Evolutionary conservation across 768 basidiomycete species (phyloP), one percentile per base, ranked within the genome.

Genomic region (Mycena capillaripes): DNA sequence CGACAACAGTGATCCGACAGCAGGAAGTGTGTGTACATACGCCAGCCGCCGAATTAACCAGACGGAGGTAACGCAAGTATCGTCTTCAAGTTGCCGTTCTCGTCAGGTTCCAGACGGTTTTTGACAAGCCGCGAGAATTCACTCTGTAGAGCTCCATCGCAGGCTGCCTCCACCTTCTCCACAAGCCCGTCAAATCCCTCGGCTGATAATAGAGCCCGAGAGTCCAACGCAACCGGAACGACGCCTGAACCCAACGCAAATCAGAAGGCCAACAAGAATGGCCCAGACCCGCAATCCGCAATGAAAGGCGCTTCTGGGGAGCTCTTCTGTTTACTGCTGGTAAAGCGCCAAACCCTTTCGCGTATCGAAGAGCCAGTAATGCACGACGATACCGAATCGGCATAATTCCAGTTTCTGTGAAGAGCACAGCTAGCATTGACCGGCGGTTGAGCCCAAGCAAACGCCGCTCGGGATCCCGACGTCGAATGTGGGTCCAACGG

Each of bases 331-430:
- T n/a, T n/a, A n/a, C n/a, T n/a, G n/a, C n/a, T n/a, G n/a, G n/a
- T n/a, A n/a, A n/a, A n/a, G n/a, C n/a, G n/a, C n/a, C n/a, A 23
- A 63, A 63, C 30, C 61, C 61, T 12, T 25, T 40, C 1, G 76
- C 68, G 42, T 77, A 78, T 9, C 70, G 36, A 0, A 81, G 67
- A 8, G 79, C 75, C 1, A 80, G 68, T 0, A 63, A 23, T 7
- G 72, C 48, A 1, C 77, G 71, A 14, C 78, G 71, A 48, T 76
- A 75, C 3, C 59, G 71, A 19, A 81, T 69, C 1, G 80, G 81
- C 25, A 58, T 32, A 14, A 81, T 34, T 16, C 79, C 78, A 4
- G 81, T 81, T 66, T 80, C 79, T 4, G 79, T 72, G 71, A 75
- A 77, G 6, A 81, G 75, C 6, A 70, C 56, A 2, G 75, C 76